A percentile compares a stretch with the other conserved stretches of the same genome.
These are phyloP conservation scores for Ceratobasidium sp. DNA, from an alignment of 1,284 basidiomycete genomes.

Conservation along the genomic window DNA sequence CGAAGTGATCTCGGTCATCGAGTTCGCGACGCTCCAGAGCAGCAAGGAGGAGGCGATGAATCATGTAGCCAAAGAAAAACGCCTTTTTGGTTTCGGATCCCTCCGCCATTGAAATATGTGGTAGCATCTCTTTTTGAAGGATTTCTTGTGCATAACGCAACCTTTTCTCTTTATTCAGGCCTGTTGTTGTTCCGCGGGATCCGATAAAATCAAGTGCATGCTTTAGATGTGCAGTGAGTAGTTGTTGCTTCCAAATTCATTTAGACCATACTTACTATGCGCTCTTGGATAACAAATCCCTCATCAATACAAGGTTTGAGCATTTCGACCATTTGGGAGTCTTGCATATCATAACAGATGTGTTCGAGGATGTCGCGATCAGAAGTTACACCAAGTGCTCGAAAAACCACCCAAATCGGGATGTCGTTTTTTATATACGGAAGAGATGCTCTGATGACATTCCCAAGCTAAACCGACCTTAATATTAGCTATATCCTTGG, in stretches of 20 bases:
- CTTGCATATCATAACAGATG: constrained; percentile 98
- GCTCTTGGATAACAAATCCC: constrained; percentile 97
- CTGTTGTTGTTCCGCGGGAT: constrained; percentile 94
- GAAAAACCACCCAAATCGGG: constrained; percentile 98
- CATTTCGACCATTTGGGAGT: constrained; percentile 97
- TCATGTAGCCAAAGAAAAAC: constrained; percentile 99
- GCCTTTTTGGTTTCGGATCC: constrained; percentile 98
- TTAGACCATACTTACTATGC: constrained; percentile 67
- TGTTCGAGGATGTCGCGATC: constrained; percentile 98
- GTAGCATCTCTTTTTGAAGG: constrained; percentile 97
- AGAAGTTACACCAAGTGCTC: constrained; percentile 96
- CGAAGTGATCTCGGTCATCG: constrained; percentile 99
- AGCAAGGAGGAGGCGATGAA: constrained; percentile 92
- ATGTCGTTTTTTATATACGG: constrained; percentile 99
- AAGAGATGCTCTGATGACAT: constrained; percentile 96
- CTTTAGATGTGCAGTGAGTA: constrained; percentile 48
- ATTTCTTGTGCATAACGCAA: constrained; percentile 98
- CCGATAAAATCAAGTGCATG: constrained; percentile 96
- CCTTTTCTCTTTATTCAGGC: constrained; percentile 89
- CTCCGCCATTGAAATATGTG: constrained; percentile 95
- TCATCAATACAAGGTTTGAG: constrained; percentile 99
- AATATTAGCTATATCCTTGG: neutral
- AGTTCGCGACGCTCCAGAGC: constrained; percentile 94
- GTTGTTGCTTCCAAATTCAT: constrained; percentile 1
- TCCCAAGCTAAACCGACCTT: constrained; percentile 66